Evolutionary conservation across 2,329 filamentous ascomycete species (phyloP), one percentile per base, ranked within the genome.

Genomic region (Daldinia eschscholtzii): DNA sequence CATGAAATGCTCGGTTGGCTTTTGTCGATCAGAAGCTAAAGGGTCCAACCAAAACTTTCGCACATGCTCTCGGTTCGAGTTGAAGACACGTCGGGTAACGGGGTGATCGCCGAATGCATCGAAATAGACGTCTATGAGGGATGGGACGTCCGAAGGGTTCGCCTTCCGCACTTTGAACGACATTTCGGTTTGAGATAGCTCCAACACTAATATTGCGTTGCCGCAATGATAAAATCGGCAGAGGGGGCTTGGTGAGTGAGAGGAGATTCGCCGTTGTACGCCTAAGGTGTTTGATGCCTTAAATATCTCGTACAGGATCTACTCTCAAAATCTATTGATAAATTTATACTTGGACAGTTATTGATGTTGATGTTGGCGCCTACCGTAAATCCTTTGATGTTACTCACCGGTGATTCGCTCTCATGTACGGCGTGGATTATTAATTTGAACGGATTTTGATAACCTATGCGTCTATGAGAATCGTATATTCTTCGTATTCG

Each of bases 41-140:
- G 52, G 58, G 5, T 68, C 55, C 0, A 13, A 1, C 64, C 68
- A 72, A 55, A 61, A 69, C 2, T 58, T 55, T 18, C 63, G 57
- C 23, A 57, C 55, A 9, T 53, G 30, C 10, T 60, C 59, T 18
- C 59, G 66, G 6, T 61, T 50, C 1, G 66, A 41, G 1, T 7
- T 41, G 37, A 73, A 69, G 20, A 70, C 50, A 13, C 59, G 56
- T 10, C 7, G 53, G 2, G 62, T 62, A 18, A 68, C 33, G 6
- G 68, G 68, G 58, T 74, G 69, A n/a, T 68, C 61, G 5, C 42
- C 48, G 57, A 74, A 74, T 33, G 73, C 66, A 41, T 74, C 73
- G 44, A 69, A 73, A 39, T 64, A 73, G 20, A 61, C 60, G 23
- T 68, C 66, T 53, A 69, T 50, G 15, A 73, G 70, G 26, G 52